Percentiles rank a stretch among this genome's conserved stretches.
These are phyloP conservation scores for Astraeus odoratus DNA, from an alignment of 768 basidiomycete species.

Conservation along the genomic window DNA sequence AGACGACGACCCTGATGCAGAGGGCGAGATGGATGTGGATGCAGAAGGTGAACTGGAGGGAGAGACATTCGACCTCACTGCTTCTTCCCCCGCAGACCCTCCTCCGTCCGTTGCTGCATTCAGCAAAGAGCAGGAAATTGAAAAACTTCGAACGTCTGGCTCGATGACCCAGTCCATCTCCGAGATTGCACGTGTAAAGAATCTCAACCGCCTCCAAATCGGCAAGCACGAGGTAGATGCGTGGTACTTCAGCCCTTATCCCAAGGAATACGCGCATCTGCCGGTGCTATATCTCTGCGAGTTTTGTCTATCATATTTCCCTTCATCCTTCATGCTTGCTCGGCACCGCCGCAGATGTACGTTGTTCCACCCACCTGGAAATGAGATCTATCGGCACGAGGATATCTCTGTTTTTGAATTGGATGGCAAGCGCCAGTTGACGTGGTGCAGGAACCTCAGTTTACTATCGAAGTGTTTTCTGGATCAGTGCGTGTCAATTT, in stretches of 20 bases:
- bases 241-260: constrained; percentile 99
- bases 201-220: constrained; percentile 93
- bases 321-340: constrained; percentile 82
- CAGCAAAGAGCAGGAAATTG: constrained; percentile 98
- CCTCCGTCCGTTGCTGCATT: constrained; percentile 56
- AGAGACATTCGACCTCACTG: constrained; percentile 63
- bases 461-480: constrained; percentile 96
- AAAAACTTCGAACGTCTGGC: constrained; percentile 94
- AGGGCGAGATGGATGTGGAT: constrained; percentile 63
- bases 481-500: constrained; percentile 71
- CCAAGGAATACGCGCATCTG: constrained; percentile 94
- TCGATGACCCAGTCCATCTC: constrained; percentile 99
- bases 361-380: constrained; percentile 91
- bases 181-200: constrained; percentile 97
- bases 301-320: constrained; percentile 92
- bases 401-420: constrained; percentile 98
- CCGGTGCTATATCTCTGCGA: constrained; percentile 97
- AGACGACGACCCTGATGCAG: constrained; percentile 34
- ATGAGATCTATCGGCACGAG: constrained; percentile 98
- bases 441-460: constrained; percentile 96
- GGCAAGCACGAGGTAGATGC: constrained; percentile 96
- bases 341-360: constrained; percentile 90
- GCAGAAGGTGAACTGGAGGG: constrained; percentile 39
- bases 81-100: constrained; percentile 40
- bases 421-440: constrained; percentile 91